Percentiles rank a stretch among this genome's conserved stretches.
Conservation (phyloP, 1,139 yeast species). For the Wickerhamiella infanticola region DNA sequence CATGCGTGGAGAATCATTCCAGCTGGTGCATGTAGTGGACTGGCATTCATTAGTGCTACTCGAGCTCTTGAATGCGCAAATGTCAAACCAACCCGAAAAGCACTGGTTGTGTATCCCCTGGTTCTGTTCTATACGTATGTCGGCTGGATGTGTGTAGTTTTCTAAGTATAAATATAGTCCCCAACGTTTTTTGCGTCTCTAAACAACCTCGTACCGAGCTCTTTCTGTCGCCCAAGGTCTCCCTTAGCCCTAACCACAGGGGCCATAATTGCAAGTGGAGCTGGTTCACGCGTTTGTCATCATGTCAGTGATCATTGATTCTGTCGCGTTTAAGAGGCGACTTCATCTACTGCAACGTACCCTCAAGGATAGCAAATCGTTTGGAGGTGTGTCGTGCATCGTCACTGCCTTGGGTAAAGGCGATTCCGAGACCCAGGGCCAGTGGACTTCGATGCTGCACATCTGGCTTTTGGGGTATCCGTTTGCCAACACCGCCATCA, state of each 20-base stretch:
- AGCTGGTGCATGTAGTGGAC: too few relatives aligned
- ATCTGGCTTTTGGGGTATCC: constrained; percentile 92
- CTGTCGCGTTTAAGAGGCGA: constrained; percentile 30
- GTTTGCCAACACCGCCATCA: constrained; percentile 76
- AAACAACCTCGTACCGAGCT: too few relatives aligned
- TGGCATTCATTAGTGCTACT: too few relatives aligned
- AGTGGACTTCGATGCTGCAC: constrained; percentile 75
- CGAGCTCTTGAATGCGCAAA: constrained; percentile 53
- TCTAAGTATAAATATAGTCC: constrained; percentile 1
- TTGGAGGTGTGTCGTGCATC: constrained; percentile 39
- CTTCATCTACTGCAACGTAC: constrained; percentile 29
- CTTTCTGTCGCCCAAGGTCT: too few relatives aligned
- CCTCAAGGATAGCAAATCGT: constrained; percentile 26
- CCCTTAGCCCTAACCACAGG: too few relatives aligned
- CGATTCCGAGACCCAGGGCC: constrained; percentile 80
- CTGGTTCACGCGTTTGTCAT: not conserved
- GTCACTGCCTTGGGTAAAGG: constrained; percentile 67
- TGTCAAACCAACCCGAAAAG: constrained; percentile 50
- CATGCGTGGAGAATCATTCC: too few relatives aligned
- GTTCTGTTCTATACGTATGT: constrained; percentile 55
- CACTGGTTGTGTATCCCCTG: constrained; percentile 69
- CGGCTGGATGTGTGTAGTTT: constrained; percentile 63
- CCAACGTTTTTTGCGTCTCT: too few relatives aligned
- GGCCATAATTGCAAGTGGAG: too few relatives aligned
- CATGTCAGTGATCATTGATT: constrained; percentile 27